Percentiles rank a stretch among this genome's conserved stretches.
Evolutionary conservation across 495 filamentous ascomycete species (phyloP).

Genomic region (Xylaria venustula): DNA sequence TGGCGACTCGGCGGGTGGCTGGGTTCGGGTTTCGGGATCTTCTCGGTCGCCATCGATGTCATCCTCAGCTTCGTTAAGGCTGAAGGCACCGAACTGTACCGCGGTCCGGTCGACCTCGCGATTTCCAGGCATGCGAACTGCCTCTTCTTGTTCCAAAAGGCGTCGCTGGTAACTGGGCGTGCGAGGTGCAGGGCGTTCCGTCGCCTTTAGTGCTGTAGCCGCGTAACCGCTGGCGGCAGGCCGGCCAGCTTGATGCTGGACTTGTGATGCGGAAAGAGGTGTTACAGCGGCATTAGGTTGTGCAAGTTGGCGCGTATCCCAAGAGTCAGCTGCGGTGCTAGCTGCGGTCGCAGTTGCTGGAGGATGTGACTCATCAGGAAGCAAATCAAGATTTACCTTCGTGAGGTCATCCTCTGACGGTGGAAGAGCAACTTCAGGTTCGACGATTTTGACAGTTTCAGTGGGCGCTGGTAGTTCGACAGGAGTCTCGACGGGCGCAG

Average conservation of each 20-base stretch:
- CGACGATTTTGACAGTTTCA: constrained; percentile 36
- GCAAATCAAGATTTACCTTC: constrained; percentile 84
- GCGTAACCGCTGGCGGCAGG: constrained; percentile 65
- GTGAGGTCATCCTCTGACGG: constrained; percentile 85
- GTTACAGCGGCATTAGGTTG: constrained; percentile 49
- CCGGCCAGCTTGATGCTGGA: constrained; percentile 55
- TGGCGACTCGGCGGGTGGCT: constrained; percentile 92
- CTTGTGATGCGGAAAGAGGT: constrained; percentile 54
- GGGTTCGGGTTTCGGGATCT: constrained; percentile 89
- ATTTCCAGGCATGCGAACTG: constrained; percentile 98
- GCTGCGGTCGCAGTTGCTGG: constrained; percentile 77
- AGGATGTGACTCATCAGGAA: constrained; percentile 75
- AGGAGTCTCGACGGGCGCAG: constrained; percentile 21
- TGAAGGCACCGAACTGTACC: constrained; percentile 98
- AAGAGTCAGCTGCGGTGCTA: constrained; percentile 84
- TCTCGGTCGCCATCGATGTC: constrained; percentile 94
- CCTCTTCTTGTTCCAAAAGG: constrained; percentile 90
- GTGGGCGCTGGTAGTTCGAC: constrained; percentile 28
- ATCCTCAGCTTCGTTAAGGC: constrained; percentile 72
- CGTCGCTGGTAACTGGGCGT: constrained; percentile 77
- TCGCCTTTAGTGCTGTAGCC: constrained; percentile 73
- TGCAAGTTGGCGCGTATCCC: constrained; percentile 61
- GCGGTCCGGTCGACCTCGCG: constrained; percentile 89
- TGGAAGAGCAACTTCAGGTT: constrained; percentile 54
- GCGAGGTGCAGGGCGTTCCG: constrained; percentile 53